These are phyloP conservation scores for Halteria grandinella DNA, from an alignment of 73 alveolate species.

Conservation along the genomic window DNA sequence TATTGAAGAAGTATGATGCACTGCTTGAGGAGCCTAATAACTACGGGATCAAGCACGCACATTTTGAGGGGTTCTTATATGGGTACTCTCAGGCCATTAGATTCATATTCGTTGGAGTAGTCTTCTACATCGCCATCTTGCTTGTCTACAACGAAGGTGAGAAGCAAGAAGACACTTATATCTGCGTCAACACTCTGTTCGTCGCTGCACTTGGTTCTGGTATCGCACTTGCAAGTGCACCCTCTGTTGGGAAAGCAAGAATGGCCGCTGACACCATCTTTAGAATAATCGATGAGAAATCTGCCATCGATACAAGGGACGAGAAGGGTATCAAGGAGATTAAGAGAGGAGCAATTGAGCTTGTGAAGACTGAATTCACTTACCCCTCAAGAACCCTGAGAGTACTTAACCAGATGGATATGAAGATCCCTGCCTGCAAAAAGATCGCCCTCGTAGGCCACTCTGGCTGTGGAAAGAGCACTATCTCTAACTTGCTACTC, in stretches of 20 bases:
- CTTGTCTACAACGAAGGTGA: conserved; percentile 64
- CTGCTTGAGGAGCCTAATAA: conserved; percentile 46
- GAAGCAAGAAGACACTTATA: conserved; percentile 60
- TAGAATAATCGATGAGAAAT: too few species aligned
- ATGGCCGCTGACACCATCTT: too few species aligned
- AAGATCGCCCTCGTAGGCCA: conserved; percentile 91
- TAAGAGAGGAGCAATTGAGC: conserved; percentile 60
- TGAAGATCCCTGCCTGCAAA: conserved; percentile 71
- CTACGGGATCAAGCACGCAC: conserved; percentile 54
- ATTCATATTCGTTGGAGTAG: conserved; percentile 66
- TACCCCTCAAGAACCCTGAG: conserved; percentile 59
- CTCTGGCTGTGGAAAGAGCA: conserved; percentile 89
- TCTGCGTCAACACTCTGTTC: conserved; percentile 60
- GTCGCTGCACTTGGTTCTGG: too few species aligned
- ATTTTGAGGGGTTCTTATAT: conserved; percentile 66
- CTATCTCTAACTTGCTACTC: conserved; percentile 78
- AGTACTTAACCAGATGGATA: conserved; percentile 69
- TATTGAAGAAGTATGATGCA: conserved; percentile 62
- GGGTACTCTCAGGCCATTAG: conserved; percentile 66
- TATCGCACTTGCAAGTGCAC: too few species aligned
- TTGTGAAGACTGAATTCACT: too few species aligned
- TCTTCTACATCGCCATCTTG: conserved; percentile 74
- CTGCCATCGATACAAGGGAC: not conserved
- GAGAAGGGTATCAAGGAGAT: not conserved
- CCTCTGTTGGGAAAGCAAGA: too few species aligned